Conservation (phyloP, 1,139 yeast genomes). For the Spencermartinsiella ligniputridi region DNA sequence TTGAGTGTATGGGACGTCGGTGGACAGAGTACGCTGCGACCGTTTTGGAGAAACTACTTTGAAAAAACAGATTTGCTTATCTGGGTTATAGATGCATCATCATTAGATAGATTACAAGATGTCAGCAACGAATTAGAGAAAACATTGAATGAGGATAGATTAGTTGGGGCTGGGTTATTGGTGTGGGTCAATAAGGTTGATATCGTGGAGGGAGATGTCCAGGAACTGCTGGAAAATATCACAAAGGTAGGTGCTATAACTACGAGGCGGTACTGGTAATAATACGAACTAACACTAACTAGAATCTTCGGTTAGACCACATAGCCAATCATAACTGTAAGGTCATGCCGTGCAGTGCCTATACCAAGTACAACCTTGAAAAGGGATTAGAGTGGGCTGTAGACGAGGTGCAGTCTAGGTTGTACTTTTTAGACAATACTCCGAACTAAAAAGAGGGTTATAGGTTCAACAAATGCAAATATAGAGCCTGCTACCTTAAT, state of each 20-base stretch:
- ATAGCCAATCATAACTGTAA: constrained; percentile 48
- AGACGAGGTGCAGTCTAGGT: constrained; percentile 36
- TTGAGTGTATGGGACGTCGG: constrained; percentile 71
- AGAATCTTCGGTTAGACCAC: constrained; percentile 22
- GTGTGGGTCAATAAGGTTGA: constrained; percentile 43
- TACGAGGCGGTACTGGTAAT: too few species aligned
- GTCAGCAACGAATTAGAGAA: constrained; percentile 60
- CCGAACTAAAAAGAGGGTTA: too few species aligned
- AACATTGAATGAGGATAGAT: constrained; percentile 60
- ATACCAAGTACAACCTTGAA: constrained; percentile 47
- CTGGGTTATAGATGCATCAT: constrained; percentile 88
- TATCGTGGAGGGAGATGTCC: constrained; percentile 42
- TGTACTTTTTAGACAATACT: constrained; percentile 35
- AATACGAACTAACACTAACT: too few species aligned
- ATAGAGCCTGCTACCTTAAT: too few species aligned
- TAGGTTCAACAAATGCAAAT: too few species aligned
- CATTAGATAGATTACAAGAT: constrained; percentile 58
- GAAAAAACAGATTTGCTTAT: constrained; percentile 77
- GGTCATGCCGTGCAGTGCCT: constrained; percentile 51
- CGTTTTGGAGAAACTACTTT: constrained; percentile 89
- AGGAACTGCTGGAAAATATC: constrained; percentile 21
- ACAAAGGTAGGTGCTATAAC: constrained; percentile 14
- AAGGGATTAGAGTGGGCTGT: constrained; percentile 50
- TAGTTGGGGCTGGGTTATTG: constrained; percentile 58
- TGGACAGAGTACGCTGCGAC: constrained; percentile 72